Base-by-base conservation (phyloP, 164 flowering plant species). In the Chimonanthus praecox region DNA sequence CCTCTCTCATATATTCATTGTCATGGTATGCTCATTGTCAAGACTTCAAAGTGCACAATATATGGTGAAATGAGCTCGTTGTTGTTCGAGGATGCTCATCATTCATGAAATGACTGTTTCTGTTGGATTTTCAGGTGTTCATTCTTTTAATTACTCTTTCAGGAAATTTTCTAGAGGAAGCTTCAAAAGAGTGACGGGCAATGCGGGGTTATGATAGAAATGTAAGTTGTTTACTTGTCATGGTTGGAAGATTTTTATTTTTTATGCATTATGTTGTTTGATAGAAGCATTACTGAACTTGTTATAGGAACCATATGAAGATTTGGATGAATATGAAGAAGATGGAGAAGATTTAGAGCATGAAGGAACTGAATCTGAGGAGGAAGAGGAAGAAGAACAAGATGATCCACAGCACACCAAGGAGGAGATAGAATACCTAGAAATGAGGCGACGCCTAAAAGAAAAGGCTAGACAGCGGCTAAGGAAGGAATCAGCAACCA, bases 381-480 rank as follows among this genome's bases (percentile, higher is more conserved):
- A 79, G 7, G 84, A 86, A 18, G 85, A 83, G 45, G 80, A 84
- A 7, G 83, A 81, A 60, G 84, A 82, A 49, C 84, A 84, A 71
- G 90, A 88, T 80, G 87, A 66, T 18, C 85, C 81, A 13, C 73
- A 86, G 76, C 93, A 88, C 7, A 85, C 90, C 9, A 78, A 84
- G 73, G 94, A 89, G 73, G 87, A 83, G 68, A 7, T 84, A 71
- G 89, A 91, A 33, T 91, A 87, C 73, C 88, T 95, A 69, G 87
- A 80, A 65, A 72, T 85, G 72, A 90, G 99, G 84, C 87, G 87
- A 73, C 75, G 76, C 64, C 68, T 93, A 61, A 95, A 95, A 78
- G 99, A 92, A 79, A 8, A 75, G 3, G 65, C 81, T 33, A 83
- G 97, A 73, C 86, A 84, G 80, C 73, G 83, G 80, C 67, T 80